Conservation (phyloP, 495 filamentous ascomycete genomes). For the Collariella sp. region DNA sequence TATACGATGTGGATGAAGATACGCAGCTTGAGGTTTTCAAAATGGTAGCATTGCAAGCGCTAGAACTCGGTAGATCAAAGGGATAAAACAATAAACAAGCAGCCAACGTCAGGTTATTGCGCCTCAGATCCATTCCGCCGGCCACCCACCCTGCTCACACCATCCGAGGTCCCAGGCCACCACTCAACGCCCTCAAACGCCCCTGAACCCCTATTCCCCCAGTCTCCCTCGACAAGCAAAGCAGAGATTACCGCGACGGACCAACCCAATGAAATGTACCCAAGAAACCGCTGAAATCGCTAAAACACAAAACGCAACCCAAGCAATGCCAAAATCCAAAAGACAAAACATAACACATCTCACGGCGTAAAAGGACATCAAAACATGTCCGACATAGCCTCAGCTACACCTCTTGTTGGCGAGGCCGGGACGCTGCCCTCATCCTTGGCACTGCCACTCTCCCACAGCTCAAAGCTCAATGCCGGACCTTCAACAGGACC, state of each 20-base stretch:
- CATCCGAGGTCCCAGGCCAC: not conserved
- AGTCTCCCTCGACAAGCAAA: not conserved
- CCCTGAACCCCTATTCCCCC: not conserved
- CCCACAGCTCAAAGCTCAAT: slow-evolving; percentile 55
- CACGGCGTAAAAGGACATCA: not conserved
- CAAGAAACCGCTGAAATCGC: no score
- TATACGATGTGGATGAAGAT: no score
- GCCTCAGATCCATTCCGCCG: not conserved
- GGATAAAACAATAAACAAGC: not conserved
- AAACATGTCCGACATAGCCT: not conserved
- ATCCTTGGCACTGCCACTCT: slow-evolving; percentile 52
- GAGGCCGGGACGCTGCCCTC: slow-evolving; percentile 28
- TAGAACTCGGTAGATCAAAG: not conserved
- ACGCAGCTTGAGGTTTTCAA: not conserved
- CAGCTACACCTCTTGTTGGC: not conserved
- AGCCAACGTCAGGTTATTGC: not conserved
- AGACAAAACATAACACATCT: not conserved
- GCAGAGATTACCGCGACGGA: not conserved
- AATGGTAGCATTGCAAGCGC: not conserved
- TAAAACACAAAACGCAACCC: not conserved
- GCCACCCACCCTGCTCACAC: not conserved
- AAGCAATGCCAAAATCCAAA: not conserved
- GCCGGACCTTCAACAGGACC: slow-evolving; percentile 45
- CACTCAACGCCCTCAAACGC: not conserved
- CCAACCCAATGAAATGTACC: no score